A percentile compares a stretch with the other conserved stretches of the same genome.
These are phyloP conservation scores for Crithidia brevicula DNA, from an alignment of 208 protist species.

Conservation along the genomic window DNA sequence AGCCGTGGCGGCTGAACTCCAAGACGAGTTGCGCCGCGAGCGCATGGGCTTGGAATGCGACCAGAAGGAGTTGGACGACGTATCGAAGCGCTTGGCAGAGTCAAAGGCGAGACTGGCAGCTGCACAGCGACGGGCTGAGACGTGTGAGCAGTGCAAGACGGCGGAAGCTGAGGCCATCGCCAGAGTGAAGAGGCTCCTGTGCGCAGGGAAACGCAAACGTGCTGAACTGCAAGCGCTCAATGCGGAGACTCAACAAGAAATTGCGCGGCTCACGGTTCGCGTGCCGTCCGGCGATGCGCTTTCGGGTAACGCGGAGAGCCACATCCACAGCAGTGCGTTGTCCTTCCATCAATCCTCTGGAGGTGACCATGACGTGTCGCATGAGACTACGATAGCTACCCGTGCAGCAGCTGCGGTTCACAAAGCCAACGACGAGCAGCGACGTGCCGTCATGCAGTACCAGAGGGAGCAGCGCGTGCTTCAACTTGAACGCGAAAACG, in stretches of 20 bases:
- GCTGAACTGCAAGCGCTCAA: not conserved
- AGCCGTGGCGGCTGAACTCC: slow-evolving; percentile 9
- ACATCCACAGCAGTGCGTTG: no score
- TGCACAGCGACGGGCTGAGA: not conserved
- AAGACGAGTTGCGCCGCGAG: slow-evolving; percentile 5
- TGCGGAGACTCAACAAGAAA: not conserved
- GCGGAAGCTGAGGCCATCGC: not conserved
- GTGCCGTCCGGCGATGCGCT: not conserved
- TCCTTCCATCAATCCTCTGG: no score
- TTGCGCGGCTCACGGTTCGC: not conserved
- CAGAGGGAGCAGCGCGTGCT: slow-evolving; percentile 1
- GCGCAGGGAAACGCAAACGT: not conserved
- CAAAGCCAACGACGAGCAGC: slow-evolving; percentile 5
- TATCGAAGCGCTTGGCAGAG: not conserved
- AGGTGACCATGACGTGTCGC: no score
- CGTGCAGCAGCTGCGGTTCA: slow-evolving; percentile 2
- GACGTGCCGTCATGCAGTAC: not conserved
- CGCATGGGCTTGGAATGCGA: not conserved
- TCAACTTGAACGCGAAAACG: slow-evolving; percentile 23
- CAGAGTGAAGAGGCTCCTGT: not conserved
- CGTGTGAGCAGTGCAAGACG: not conserved
- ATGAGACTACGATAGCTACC: no score
- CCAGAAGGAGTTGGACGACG: not conserved
- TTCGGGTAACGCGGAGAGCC: no score
- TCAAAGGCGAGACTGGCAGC: not conserved